Percentiles rank a stretch among this genome's conserved stretches.
phyloP scores from a whole-genome alignment of 108 stramenopile genomes.

The Bacterosira constricta region DNA sequence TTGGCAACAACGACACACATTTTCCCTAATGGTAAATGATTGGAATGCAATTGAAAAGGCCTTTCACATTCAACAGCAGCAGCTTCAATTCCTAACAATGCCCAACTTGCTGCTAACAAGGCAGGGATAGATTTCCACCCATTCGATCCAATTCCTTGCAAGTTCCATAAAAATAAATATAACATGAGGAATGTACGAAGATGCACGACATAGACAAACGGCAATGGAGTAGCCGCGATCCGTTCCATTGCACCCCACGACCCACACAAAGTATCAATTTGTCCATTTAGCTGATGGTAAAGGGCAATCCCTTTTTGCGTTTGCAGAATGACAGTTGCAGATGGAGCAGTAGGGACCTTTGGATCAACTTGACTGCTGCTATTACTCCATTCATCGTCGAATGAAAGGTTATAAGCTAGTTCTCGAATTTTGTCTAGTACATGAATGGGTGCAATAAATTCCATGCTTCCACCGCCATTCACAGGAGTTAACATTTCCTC shows the following conservation, averaged over 20 bases:
- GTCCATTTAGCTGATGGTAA: constrained; percentile 38
- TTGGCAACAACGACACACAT: constrained; percentile 13
- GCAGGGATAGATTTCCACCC: constrained; percentile 50
- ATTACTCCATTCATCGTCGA: too few relatives aligned
- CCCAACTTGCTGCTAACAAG: constrained; percentile 32
- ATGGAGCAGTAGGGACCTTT: too few relatives aligned
- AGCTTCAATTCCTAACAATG: constrained; percentile 51
- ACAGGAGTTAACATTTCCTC: constrained; percentile 4
- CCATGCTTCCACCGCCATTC: constrained; percentile 27
- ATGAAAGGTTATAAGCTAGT: constrained; percentile 34
- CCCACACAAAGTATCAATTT: constrained; percentile 40
- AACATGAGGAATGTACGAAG: constrained; percentile 77
- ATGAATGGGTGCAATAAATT: constrained; percentile 25
- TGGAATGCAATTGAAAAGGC: constrained; percentile 36
- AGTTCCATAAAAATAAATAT: constrained; percentile 56
- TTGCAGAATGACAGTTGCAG: not conserved
- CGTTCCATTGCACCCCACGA: constrained; percentile 76
- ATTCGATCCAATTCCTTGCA: constrained; percentile 25
- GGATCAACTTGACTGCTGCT: too few relatives aligned
- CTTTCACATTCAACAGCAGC: constrained; percentile 54
- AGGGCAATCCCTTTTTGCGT: constrained; percentile 11
- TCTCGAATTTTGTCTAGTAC: too few relatives aligned
- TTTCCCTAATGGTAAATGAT: constrained; percentile 51
- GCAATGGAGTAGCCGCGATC: constrained; percentile 73
- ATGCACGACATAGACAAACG: constrained; percentile 72